Percentiles rank a stretch among this genome's conserved stretches.
phyloP scores from a whole-genome alignment of 179 eudicot genomes.

The Patellifolia procumbens region DNA sequence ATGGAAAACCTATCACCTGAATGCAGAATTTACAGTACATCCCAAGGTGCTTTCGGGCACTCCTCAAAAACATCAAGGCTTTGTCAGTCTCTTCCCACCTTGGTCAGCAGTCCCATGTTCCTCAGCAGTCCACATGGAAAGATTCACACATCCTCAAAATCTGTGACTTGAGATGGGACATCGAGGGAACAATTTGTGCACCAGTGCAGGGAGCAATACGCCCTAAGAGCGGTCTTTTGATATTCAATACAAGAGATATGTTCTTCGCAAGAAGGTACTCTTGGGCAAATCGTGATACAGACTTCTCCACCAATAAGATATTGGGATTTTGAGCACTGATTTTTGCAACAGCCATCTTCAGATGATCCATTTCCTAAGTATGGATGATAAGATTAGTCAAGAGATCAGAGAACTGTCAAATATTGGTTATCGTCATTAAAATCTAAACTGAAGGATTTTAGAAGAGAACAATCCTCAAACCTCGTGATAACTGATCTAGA shows the following conservation, averaged over 20 bases:
- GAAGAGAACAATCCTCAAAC: background rate
- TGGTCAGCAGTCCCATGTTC: conserved; percentile 57
- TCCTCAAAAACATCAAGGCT: conserved; percentile 55
- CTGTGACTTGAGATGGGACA: conserved; percentile 39
- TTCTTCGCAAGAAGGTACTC: too few species aligned
- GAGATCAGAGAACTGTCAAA: too few species aligned
- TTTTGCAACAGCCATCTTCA: too few species aligned
- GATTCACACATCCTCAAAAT: conserved; percentile 45
- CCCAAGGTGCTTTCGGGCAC: conserved; percentile 62
- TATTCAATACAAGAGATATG: too few species aligned
- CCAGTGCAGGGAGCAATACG: conserved; percentile 56
- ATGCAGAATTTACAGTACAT: too few species aligned
- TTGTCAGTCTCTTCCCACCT: conserved; percentile 50
- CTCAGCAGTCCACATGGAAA: conserved; percentile 51
- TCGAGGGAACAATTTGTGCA: conserved; percentile 50
- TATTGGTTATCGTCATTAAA: background rate
- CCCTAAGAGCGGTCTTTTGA: conserved; percentile 49
- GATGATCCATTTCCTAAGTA: too few species aligned
- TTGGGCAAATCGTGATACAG: too few species aligned
- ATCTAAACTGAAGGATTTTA: background rate
- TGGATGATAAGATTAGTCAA: too few species aligned
- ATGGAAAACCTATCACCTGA: background rate
- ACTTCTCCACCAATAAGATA: too few species aligned
- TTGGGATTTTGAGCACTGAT: too few species aligned
- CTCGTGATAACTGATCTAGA: too few species aligned